Conservation (phyloP, 139 green algal species). For the Pseudopediastrum boryanum region DNA sequence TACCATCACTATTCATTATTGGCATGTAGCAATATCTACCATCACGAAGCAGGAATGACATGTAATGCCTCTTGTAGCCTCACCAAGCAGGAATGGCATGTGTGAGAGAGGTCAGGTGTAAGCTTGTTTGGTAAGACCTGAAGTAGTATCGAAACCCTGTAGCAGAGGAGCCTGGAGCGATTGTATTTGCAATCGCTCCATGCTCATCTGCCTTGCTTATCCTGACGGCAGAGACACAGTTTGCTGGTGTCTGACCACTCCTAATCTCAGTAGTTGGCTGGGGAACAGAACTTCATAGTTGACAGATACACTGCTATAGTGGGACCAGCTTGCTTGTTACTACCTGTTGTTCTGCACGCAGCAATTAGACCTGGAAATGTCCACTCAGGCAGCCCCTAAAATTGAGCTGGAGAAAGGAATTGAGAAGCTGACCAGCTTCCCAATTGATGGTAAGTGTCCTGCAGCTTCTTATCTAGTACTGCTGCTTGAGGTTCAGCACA, state of each 20-base stretch:
- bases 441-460: conserved; percentile 34
- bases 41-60: too few relatives aligned
- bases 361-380: conserved; percentile 34
- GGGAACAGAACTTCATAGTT: background rate
- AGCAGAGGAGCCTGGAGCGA: too few relatives aligned
- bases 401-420: conserved; percentile 46
- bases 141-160: too few relatives aligned
- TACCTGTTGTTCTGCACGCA: background rate
- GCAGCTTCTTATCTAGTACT: conserved; percentile 8
- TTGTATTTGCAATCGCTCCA: background rate
- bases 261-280: too few relatives aligned
- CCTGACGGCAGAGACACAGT: background rate
- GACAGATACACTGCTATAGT: background rate
- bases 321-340: background rate
- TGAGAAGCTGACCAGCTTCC: conserved; percentile 36
- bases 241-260: background rate
- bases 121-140: too few relatives aligned
- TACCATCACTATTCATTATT: too few relatives aligned
- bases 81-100: too few relatives aligned
- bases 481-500: background rate
- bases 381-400: conserved; percentile 32
- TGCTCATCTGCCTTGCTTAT: background rate
- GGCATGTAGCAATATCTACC: too few relatives aligned
- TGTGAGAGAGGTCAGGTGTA: too few relatives aligned
- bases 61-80: too few relatives aligned